A percentile compares a stretch with the other conserved stretches of the same genome.
phyloP scores from a whole-genome alignment of 345 rosid genomes.

The Citrus hindsii region DNA sequence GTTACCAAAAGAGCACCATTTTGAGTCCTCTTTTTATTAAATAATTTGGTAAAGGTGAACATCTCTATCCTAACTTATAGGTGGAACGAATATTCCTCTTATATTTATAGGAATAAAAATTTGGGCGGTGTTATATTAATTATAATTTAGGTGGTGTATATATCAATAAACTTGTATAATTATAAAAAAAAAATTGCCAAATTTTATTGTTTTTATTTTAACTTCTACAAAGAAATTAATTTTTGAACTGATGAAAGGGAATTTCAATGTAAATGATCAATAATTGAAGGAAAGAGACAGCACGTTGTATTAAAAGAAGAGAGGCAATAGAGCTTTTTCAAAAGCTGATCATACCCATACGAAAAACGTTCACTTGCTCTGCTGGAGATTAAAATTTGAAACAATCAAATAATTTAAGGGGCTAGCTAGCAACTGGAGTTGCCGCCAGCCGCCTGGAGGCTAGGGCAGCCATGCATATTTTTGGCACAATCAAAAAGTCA shows the following conservation, averaged over 20 bases:
- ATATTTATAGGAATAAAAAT: too few species aligned
- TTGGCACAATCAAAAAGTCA: not conserved
- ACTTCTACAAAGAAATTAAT: too few species aligned
- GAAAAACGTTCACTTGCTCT: not conserved
- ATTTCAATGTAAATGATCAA: not conserved
- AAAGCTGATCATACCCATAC: not conserved
- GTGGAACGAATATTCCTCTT: fast-evolving
- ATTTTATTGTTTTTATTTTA: too few species aligned
- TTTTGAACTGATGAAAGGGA: not conserved
- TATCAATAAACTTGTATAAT: too few species aligned
- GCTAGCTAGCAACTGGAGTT: not conserved
- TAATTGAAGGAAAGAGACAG: not conserved
- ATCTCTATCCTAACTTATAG: too few species aligned
- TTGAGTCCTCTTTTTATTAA: too few species aligned
- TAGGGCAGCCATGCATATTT: not conserved
- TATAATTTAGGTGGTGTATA: too few species aligned
- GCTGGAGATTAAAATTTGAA: constrained; percentile 4
- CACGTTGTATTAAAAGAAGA: not conserved
- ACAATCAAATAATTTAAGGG: constrained; percentile 17
- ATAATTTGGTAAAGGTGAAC: too few species aligned
- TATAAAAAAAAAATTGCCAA: too few species aligned
- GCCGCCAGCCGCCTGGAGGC: too few species aligned
- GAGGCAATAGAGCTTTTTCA: not conserved
- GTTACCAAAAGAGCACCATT: not conserved
- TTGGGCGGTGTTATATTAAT: too few species aligned